A percentile compares a stretch with the other conserved stretches of the same genome.
These are phyloP conservation scores for Eucalyptus sp. DNA, from an alignment of 345 rosid genomes.

Conservation along the genomic window DNA sequence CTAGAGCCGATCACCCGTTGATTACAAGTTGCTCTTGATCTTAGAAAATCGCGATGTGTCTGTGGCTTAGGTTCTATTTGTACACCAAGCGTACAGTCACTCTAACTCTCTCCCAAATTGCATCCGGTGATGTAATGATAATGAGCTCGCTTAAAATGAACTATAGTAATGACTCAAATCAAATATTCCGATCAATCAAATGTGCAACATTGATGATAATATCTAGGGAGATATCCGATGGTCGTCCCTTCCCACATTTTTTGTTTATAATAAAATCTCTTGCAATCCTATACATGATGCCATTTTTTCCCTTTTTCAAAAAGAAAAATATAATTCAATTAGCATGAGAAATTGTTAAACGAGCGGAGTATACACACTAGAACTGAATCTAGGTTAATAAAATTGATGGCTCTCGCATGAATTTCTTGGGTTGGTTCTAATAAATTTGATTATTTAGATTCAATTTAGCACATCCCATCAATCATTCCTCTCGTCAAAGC, in stretches of 20 bases:
- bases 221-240: not conserved
- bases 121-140: not conserved
- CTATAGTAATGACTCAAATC: not conserved
- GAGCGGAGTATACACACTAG: not conserved
- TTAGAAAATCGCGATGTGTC: not conserved
- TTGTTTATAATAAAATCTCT: not conserved
- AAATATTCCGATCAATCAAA: not conserved
- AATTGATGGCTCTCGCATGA: not conserved
- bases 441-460: not conserved
- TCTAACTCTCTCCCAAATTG: not conserved
- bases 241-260: not conserved
- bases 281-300: not conserved
- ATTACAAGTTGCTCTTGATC: not conserved
- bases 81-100: not conserved
- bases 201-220: not conserved
- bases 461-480: not conserved
- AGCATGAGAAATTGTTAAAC: not conserved
- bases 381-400: not conserved
- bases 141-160: not conserved
- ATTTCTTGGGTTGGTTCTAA: not conserved
- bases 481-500: not conserved
- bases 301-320: not conserved
- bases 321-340: not conserved
- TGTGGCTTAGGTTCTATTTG: not conserved
- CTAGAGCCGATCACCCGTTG: fast-evolving